These are phyloP conservation scores for Trichoderma atrobrunneum DNA, from an alignment of 2,329 filamentous ascomycete genomes.

Conservation along the genomic window DNA sequence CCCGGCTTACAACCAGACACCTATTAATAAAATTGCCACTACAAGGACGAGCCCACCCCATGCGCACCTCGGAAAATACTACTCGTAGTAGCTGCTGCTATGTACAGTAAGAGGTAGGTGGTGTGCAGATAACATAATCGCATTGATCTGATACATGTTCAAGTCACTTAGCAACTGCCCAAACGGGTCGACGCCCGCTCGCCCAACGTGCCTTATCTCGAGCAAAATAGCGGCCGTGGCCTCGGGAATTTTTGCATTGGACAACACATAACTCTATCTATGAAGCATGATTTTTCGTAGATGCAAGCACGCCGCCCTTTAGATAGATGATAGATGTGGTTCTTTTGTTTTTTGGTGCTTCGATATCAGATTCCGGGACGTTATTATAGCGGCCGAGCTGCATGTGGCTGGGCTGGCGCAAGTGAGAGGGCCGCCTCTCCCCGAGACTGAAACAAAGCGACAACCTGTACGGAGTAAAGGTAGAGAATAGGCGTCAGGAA, in stretches of 20 bases:
- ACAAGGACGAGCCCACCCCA: neutral
- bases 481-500: neutral
- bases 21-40: neutral
- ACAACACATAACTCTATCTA: slow-evolving; percentile 6
- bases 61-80: neutral
- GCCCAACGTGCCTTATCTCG: slow-evolving; percentile 9
- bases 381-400: neutral
- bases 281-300: slow-evolving; percentile 8
- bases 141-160: neutral
- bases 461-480: neutral
- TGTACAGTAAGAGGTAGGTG: neutral
- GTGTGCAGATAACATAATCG: slow-evolving; percentile 1
- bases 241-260: slow-evolving; percentile 1
- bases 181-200: slow-evolving; percentile 8
- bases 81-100: neutral
- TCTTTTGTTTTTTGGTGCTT: neutral
- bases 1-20: neutral
- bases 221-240: neutral
- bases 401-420: neutral
- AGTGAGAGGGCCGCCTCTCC: neutral
- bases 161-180: slow-evolving; percentile 10
- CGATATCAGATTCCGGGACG: neutral
- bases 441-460: neutral
- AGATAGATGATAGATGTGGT: neutral
- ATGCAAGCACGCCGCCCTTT: neutral